Evolutionary conservation across 305 asterid species (phyloP).

Genomic region (Fraxinus albicans): DNA sequence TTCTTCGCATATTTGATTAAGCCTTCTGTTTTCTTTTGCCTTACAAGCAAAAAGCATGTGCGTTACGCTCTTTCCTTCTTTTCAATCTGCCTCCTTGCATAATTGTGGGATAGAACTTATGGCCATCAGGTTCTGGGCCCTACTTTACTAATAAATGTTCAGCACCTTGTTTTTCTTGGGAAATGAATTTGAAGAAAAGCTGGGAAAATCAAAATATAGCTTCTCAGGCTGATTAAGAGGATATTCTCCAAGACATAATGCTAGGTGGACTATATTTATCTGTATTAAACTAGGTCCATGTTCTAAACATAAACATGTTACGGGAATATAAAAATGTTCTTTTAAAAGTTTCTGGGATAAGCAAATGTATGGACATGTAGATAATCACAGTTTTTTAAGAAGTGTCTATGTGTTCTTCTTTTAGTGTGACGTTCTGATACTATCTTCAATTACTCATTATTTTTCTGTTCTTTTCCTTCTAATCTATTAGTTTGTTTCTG

Average conservation of each 20-base stretch:
- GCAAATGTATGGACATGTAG: conserved; percentile 1
- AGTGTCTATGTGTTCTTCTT: conserved; percentile 12
- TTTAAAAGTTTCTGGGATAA: conserved; percentile 2
- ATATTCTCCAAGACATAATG: conserved; percentile 13
- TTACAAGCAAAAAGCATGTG: conserved; percentile 15
- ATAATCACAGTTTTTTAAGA: conserved; percentile 12
- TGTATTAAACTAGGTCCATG: conserved; percentile 14
- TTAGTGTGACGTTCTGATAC: conserved; percentile 21
- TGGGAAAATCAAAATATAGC: conserved; percentile 8
- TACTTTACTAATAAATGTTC: background rate
- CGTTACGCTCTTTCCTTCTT: conserved; percentile 10
- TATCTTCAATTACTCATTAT: conserved; percentile 20
- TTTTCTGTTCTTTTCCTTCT: conserved; percentile 10
- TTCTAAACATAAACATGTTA: background rate
- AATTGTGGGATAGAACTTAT: conserved; percentile 12
- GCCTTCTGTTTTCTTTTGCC: conserved; percentile 19
- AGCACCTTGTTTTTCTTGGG: conserved; percentile 4
- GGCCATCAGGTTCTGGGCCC: conserved; percentile 13
- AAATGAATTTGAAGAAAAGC: background rate
- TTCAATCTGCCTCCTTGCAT: conserved; percentile 11
- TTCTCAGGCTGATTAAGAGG: conserved; percentile 13
- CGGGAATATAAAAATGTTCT: background rate
- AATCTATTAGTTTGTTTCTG: conserved; percentile 17
- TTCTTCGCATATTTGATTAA: conserved; percentile 11
- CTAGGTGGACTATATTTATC: conserved; percentile 8